Evolutionary conservation across 1,139 yeast species (phyloP), one percentile per base, ranked within the genome.

Genomic region (Zygoascus meyerae): DNA sequence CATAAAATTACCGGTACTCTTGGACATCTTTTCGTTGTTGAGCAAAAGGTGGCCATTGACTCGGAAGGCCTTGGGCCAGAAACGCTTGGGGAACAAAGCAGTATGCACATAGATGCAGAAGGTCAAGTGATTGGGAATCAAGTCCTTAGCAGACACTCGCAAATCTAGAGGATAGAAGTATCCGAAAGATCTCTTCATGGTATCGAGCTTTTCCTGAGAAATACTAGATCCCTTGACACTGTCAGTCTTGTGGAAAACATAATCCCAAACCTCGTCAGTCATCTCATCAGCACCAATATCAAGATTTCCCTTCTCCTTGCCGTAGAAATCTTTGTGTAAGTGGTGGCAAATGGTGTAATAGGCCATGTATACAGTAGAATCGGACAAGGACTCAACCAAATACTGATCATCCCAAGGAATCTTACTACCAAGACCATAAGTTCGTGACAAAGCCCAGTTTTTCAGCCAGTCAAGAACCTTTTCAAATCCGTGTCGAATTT

Each of bases 381-480:
- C 99, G 36, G 96, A 86, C 58, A 94, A 77, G 16, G 97, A 89
- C 71, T 94, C 99, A 49, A 94, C 92, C 63, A 94, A 78, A 64
- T 84, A 90, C 66, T 83, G 83, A 57, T 85, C 83, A 71, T 94
- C 99, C 99, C 99, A 94, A 52, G 99, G 99, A 57, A 94, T 79
- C 66, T 75, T 83, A 50, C 97, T 83, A 66, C 99, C 99, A 58
- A 94, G 77, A 65, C 98, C 99, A 60, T 86, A 94, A 53, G 95
- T 83, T 75, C 98, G 86, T 51, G 95, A 86, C 53, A 94, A 86
- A 46, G 99, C 98, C 99, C 99, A 94, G 72, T 89, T 90, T 72
- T 85, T 86, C 64, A 94, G 79, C 99, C 99, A 94, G 57, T 84
- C 95, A 58, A 94, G 75, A 49, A 86, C 95, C 68, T 90, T 92